Base-by-base conservation (phyloP, 2,329 filamentous ascomycete species). In the Pestalotiopsis fici region DNA sequence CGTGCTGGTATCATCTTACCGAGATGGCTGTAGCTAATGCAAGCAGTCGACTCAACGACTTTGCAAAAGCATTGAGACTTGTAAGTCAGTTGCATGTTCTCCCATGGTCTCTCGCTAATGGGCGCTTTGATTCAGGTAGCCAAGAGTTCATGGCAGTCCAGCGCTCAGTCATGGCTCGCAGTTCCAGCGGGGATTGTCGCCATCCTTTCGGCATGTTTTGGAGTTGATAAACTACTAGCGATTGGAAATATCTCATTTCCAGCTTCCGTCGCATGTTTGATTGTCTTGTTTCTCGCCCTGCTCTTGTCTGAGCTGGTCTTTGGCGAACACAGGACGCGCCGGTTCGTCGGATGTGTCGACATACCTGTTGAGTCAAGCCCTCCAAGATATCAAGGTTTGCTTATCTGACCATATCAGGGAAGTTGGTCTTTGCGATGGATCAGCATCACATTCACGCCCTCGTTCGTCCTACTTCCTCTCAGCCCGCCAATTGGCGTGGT, bases 401-500 rank as follows among this genome's bases (percentile, higher is more conserved):
- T n/a, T 1, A 35, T 6, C 28, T 18, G 27, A 62, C 23, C 3
- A 4, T 55, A 27, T 4, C 68, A 88, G 85, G 85, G 85, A 59
- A 84, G 84, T 7, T 90, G 87, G 83, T 83, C 86, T 5, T 78
- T 89, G 28, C 82, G 83, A 56, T 89, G 87, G 81, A 88, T 90
- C 71, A 87, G 84, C 66, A 78, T 89, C 63, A 83, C 88, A 70
- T 89, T 90, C 71, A 87, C 84, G 2, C 87, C 87, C 9, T 84
- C 86, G 0, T 90, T 90, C 77, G 82, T 90, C 7, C 79, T 88
- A 31, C 78, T 90, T 0, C 87, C 88, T 6, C 78, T 90, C 2
- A 88, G 86, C 70, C 83, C 86, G 1, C 70, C 82, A 0, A 86
- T 90, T 21, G 82, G 85, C 23, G 82, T 83, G 1, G 71, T 81